Percentiles rank a stretch among this genome's conserved stretches.
phyloP scores from a whole-genome alignment of 2,329 filamentous ascomycete genomes.

The Fusarium cicatricum region DNA sequence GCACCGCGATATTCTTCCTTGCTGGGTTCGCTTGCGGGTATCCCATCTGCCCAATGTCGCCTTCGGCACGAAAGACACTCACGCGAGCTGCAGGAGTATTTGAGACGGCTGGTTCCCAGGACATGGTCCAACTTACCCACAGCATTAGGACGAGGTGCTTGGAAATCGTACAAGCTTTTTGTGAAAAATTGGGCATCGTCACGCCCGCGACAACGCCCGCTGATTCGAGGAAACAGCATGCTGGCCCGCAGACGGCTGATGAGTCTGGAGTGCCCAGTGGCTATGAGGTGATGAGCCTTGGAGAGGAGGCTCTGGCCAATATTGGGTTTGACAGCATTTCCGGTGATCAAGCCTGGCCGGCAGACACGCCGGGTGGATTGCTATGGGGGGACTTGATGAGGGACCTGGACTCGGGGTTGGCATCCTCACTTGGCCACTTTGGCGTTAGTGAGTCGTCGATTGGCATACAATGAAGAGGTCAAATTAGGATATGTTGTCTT shows the following conservation, averaged over 20 bases:
- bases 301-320: constrained; percentile 9
- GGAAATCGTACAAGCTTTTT: constrained; percentile 32
- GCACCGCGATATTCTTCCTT: constrained; percentile 31
- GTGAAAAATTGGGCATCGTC: constrained; percentile 30
- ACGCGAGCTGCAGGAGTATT: constrained; percentile 26
- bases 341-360: constrained; percentile 20
- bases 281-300: constrained; percentile 25
- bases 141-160: constrained; percentile 23
- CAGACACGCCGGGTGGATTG: constrained; percentile 20
- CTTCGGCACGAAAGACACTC: constrained; percentile 27
- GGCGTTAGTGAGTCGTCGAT: constrained; percentile 5
- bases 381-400: constrained; percentile 38
- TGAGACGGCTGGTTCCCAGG: constrained; percentile 4
- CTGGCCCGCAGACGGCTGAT: not conserved
- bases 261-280: not conserved
- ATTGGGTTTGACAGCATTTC: constrained; percentile 3
- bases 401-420: constrained; percentile 31
- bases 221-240: not conserved
- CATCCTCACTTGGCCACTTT: constrained; percentile 42
- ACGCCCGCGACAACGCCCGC: constrained; percentile 18
- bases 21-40: constrained; percentile 39
- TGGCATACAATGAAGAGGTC: not conserved
- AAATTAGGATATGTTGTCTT: not conserved
- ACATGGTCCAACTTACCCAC: constrained; percentile 10
- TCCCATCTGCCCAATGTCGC: constrained; percentile 38